Evolutionary conservation across 192 early-diverging fungal genomes (phyloP).

Genomic region (Coemansia sp.): DNA sequence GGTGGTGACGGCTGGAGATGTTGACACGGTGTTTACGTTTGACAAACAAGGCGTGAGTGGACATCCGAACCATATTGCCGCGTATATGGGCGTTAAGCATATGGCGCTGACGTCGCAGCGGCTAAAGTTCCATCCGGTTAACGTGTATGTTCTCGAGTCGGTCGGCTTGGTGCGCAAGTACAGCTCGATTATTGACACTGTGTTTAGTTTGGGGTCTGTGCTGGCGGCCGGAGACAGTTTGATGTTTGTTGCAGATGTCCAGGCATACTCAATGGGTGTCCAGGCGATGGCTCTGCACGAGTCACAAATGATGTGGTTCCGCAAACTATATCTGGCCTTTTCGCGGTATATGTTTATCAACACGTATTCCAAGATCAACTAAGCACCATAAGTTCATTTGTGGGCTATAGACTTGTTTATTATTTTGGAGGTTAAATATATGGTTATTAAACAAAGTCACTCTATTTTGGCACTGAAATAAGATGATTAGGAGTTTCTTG

Average conservation of each 20-base stretch:
- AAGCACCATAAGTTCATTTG: slow-evolving; percentile 2
- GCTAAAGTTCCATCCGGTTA: slow-evolving; percentile 55
- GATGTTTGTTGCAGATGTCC: slow-evolving; percentile 63
- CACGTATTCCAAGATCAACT: slow-evolving; percentile 50
- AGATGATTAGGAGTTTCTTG: not conserved
- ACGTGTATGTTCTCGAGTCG: slow-evolving; percentile 58
- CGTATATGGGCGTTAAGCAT: slow-evolving; percentile 69
- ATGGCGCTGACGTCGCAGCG: slow-evolving; percentile 56
- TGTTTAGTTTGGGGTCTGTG: slow-evolving; percentile 34
- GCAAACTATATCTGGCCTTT: slow-evolving; percentile 80
- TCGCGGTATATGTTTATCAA: slow-evolving; percentile 91
- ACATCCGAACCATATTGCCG: slow-evolving; percentile 85
- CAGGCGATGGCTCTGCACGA: slow-evolving; percentile 78
- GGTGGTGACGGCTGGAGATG: slow-evolving; percentile 58
- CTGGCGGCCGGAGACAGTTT: slow-evolving; percentile 26
- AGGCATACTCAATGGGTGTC: slow-evolving; percentile 57
- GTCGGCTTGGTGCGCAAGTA: slow-evolving; percentile 63
- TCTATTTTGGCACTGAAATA: not conserved
- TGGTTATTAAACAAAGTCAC: too few species aligned
- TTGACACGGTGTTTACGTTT: slow-evolving; percentile 80
- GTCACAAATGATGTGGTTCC: slow-evolving; percentile 92
- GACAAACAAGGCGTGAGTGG: slow-evolving; percentile 86
- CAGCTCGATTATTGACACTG: slow-evolving; percentile 56
- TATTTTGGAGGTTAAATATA: not conserved
- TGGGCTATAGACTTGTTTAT: not conserved